Percentiles rank a stretch among this genome's conserved stretches.
Conservation (phyloP, 495 filamentous ascomycete genomes). For the Mytilinidion resinicola region DNA sequence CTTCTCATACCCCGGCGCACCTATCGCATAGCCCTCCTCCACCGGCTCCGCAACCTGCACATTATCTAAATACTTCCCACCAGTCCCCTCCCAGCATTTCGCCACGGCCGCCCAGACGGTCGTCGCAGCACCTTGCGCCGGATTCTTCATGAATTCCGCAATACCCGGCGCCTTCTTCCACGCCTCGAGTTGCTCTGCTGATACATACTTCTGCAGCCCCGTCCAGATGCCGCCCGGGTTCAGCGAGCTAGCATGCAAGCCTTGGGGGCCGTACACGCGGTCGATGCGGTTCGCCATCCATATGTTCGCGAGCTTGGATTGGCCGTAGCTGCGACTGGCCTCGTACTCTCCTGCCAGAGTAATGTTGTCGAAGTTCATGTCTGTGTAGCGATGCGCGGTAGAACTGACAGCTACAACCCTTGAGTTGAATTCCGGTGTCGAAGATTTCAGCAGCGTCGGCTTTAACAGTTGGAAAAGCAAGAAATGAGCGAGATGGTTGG, state of each 20-base stretch:
- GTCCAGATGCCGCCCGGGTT: constrained; percentile 26
- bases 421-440: constrained; percentile 21
- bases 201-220: constrained; percentile 21
- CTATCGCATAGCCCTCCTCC: background rate
- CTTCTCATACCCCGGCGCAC: constrained; percentile 15
- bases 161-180: constrained; percentile 8
- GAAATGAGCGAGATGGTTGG: constrained; percentile 29
- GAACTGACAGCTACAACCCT: constrained; percentile 22
- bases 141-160: constrained; percentile 15
- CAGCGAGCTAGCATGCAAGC: constrained; percentile 19
- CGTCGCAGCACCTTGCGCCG: constrained; percentile 38
- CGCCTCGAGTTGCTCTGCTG: constrained; percentile 19
- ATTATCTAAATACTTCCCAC: constrained; percentile 40
- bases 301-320: constrained; percentile 24
- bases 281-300: constrained; percentile 27
- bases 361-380: constrained; percentile 26
- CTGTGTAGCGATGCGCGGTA: constrained; percentile 13
- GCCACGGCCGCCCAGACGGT: constrained; percentile 39
- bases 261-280: constrained; percentile 13
- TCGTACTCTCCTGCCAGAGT: constrained; percentile 10
- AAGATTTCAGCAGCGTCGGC: constrained; percentile 15
- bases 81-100: constrained; percentile 37
- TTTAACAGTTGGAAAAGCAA: constrained; percentile 29
- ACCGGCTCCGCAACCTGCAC: constrained; percentile 29
- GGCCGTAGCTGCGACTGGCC: constrained; percentile 7